A percentile compares a stretch with the other conserved stretches of the same genome.
These are phyloP conservation scores for Aplosporella prunicola DNA, from an alignment of 2,329 filamentous ascomycete genomes.

Conservation along the genomic window DNA sequence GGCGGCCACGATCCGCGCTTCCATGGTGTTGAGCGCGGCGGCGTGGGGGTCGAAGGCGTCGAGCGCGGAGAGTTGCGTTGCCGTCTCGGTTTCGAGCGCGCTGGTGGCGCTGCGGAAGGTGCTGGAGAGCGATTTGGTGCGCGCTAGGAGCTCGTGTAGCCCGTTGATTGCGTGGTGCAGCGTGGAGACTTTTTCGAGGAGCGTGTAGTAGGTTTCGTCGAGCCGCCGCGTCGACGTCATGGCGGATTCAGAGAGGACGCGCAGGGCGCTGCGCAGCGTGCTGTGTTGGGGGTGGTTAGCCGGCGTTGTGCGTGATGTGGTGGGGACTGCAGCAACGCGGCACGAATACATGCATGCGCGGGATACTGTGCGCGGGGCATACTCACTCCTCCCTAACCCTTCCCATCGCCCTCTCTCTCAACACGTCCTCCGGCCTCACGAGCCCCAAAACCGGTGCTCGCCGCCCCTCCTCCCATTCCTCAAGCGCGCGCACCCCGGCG, in stretches of 20 bases:
- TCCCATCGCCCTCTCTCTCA: conserved; percentile 24
- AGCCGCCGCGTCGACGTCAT: conserved; percentile 54
- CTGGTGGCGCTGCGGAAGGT: conserved; percentile 52
- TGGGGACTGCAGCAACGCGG: too few relatives aligned
- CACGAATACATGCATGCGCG: conserved; percentile 15
- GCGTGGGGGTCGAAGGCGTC: conserved; percentile 58
- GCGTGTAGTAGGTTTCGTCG: conserved; percentile 64
- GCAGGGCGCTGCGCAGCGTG: conserved; percentile 32
- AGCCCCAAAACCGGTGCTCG: conserved; percentile 19
- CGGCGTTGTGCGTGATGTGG: neutral
- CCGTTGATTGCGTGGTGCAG: conserved; percentile 56
- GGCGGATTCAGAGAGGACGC: conserved; percentile 49
- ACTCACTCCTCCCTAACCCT: conserved; percentile 29
- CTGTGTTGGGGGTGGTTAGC: conserved; percentile 20
- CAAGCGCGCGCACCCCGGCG: neutral
- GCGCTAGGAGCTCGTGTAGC: conserved; percentile 56
- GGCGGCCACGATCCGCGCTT: conserved; percentile 51
- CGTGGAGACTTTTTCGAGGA: conserved; percentile 57
- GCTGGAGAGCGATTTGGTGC: conserved; percentile 49
- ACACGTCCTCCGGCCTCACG: conserved; percentile 31
- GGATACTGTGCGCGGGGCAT: neutral
- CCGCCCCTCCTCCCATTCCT: neutral
- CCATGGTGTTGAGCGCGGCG: conserved; percentile 51
- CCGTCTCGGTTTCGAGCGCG: conserved; percentile 51
- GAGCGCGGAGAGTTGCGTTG: conserved; percentile 50